Evolutionary conservation across 2,329 filamentous ascomycete genomes (phyloP), one percentile per base, ranked within the genome.

Genomic region (Scedosporium apiospermum): DNA sequence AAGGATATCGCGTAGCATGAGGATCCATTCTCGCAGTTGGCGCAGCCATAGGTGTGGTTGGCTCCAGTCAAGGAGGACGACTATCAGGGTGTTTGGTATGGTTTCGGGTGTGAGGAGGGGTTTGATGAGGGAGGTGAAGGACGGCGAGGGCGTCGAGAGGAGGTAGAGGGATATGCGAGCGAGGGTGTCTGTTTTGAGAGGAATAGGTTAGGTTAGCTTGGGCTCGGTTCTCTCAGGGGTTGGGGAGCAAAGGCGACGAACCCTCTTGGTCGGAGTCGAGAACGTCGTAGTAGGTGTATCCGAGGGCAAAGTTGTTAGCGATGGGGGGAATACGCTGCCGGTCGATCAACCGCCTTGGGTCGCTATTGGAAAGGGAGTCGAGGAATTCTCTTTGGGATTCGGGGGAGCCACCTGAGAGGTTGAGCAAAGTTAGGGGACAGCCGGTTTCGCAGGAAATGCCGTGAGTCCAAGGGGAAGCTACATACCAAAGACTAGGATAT

Each of bases 231-330:
- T 23, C 23, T 46, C 44, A 27, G 27, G 7, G 10, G 21, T 4
- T 14, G 27, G 23, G 12, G 12, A n/a, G 16, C 21, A 21, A 34
- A 21, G 51, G 30, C 53, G 14, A 58, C 16, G 18, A 75, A 92
- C 90, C 90, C 80, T 97, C 93, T 74, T 96, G 92, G 72, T 97
- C 93, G 63, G 91, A 89, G 74, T 97, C 93, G 44, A 96, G 81
- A 44, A 97, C 91, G 75, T 97, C 91, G 73, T 96, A 91, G 76
- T 96, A 97, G 62, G 93, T 96, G 73, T 97, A 97, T 60, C 93
- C 93, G 64, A 97, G 78, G 10, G 93, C 93, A 75, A 96, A 96
- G 71, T 89, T 89, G 72, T 97, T 97, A 62, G 93, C 93, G 70
- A 96, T 84, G 23, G 91, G 91, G 1, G 91, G 88, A 65, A 83